These are phyloP conservation scores for Lipomyces yarrowii DNA, from an alignment of 1,139 yeast species.

Conservation along the genomic window DNA sequence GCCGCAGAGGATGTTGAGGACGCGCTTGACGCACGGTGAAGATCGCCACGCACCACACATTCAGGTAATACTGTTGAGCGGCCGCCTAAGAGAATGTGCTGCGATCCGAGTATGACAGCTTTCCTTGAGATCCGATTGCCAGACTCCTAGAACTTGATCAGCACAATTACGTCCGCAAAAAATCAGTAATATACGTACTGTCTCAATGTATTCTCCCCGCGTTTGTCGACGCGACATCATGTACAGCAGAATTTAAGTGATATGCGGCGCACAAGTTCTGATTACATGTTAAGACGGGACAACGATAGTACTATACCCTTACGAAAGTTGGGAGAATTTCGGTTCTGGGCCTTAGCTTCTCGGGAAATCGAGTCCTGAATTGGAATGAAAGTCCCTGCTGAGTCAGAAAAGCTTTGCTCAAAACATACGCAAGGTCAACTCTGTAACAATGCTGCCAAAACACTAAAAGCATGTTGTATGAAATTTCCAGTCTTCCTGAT, in stretches of 20 bases:
- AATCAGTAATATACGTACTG: conserved; percentile 31
- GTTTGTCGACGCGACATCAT: conserved; percentile 93
- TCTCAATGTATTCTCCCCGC: conserved; percentile 38
- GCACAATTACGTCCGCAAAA: conserved; percentile 47
- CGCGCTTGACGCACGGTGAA: conserved; percentile 40
- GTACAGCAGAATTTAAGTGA: neutral
- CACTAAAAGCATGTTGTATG: too few species aligned
- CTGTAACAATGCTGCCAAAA: too few species aligned
- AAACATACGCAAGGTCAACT: neutral
- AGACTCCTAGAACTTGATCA: conserved; percentile 37
- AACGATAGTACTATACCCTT: neutral
- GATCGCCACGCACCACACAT: conserved; percentile 49
- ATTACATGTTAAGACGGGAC: neutral
- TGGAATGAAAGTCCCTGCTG: neutral
- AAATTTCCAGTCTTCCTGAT: too few species aligned
- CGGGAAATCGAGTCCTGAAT: neutral
- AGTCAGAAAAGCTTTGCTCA: neutral
- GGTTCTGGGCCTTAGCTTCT: neutral
- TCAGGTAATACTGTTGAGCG: conserved; percentile 40
- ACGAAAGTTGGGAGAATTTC: neutral
- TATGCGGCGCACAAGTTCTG: neutral
- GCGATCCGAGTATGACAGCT: conserved; percentile 51
- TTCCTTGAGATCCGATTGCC: conserved; percentile 61
- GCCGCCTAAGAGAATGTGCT: conserved; percentile 53
- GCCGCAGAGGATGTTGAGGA: conserved; percentile 57